phyloP scores from a whole-genome alignment of 2,329 filamentous ascomycete genomes.

The Zasmidium angulare region DNA sequence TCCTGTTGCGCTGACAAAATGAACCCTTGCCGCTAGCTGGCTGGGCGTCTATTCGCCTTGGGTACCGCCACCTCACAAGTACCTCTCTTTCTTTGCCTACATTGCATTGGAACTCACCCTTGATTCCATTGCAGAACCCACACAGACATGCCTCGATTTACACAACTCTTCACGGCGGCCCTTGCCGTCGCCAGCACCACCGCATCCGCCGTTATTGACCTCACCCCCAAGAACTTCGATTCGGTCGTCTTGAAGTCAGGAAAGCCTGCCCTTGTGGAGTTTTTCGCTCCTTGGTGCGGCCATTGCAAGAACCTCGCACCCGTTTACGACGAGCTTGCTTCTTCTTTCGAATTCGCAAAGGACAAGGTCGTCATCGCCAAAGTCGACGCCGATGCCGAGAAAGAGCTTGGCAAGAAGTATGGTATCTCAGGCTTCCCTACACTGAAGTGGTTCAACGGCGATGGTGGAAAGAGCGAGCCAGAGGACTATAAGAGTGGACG shows the following conservation, averaged over 20 bases:
- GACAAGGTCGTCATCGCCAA: slow-evolving; percentile 85
- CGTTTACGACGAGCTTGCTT: slow-evolving; percentile 86
- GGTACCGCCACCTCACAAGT: too few relatives aligned
- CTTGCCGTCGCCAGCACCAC: slow-evolving; percentile 56
- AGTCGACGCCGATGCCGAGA: slow-evolving; percentile 91
- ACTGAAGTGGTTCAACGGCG: slow-evolving; percentile 78
- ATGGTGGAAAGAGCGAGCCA: slow-evolving; percentile 76
- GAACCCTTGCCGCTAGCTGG: not conserved
- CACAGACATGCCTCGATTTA: slow-evolving; percentile 47
- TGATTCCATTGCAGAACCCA: not conserved
- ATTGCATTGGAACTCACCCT: not conserved
- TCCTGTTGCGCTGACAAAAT: not conserved
- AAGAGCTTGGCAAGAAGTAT: slow-evolving; percentile 78
- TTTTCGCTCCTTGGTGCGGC: slow-evolving; percentile 98
- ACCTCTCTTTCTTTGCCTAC: not conserved
- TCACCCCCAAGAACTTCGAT: slow-evolving; percentile 90
- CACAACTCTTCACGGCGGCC: slow-evolving; percentile 46
- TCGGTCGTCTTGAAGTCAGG: slow-evolving; percentile 82
- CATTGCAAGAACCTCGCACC: slow-evolving; percentile 98
- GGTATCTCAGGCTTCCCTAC: slow-evolving; percentile 94
- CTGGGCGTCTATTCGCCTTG: not conserved
- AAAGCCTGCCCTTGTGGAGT: slow-evolving; percentile 94
- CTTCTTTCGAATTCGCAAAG: slow-evolving; percentile 69
- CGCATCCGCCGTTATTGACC: slow-evolving; percentile 83
- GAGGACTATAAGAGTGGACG: slow-evolving; percentile 82